Evolutionary conservation across 345 rosid species (phyloP), one percentile per base, ranked within the genome.

Genomic region (Brassica nigra): DNA sequence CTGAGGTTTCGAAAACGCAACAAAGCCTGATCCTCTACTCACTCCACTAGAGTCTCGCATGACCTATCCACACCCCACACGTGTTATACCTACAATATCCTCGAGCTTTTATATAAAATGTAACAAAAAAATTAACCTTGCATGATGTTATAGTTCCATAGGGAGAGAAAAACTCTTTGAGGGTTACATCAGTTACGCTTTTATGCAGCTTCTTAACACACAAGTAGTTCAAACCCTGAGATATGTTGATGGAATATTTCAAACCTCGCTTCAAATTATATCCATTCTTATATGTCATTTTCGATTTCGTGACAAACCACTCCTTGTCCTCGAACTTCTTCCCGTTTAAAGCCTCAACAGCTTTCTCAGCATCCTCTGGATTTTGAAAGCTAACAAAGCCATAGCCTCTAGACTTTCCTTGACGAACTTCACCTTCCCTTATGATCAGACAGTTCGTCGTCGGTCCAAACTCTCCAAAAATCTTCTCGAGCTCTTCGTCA

Each of bases 61-160:
- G 69, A 90, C 88, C 95, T 89, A 76, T 77, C 30, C 42, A 79
- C 36, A 18, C 54, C 23, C 15, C 15, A 30, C 2, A 36, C 6
- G 20, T 8, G 47, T 49, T 0, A 54, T 8, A 42, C n/a, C 37
- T 44, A 33, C 9, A 52, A 57, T 20, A 57, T 20, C 62, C 14
- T 20, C 62, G 14, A 18, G 12, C 3, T 57, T 57, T 57, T 57
- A 28, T 57, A 8, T 57, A 27, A 20, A 57, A 57, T 8, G 29
- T 57, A 57, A 7, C 57, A 49, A 49, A 49, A 8, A 14, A 29
- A 23, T 23, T 23, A 23, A 93, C 98, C 97, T 89, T 93, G 90
- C 88, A 90, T 16, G 98, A 91, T 5, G 90, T 89, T 72, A 93
- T 85, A 74, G 85, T 73, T 78, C 97, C 98, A 78, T 81, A 90